Percentiles rank a stretch among this genome's conserved stretches.
These are phyloP conservation scores for Fusarium zealandicum DNA, from an alignment of 2,329 filamentous ascomycete genomes.

Conservation along the genomic window DNA sequence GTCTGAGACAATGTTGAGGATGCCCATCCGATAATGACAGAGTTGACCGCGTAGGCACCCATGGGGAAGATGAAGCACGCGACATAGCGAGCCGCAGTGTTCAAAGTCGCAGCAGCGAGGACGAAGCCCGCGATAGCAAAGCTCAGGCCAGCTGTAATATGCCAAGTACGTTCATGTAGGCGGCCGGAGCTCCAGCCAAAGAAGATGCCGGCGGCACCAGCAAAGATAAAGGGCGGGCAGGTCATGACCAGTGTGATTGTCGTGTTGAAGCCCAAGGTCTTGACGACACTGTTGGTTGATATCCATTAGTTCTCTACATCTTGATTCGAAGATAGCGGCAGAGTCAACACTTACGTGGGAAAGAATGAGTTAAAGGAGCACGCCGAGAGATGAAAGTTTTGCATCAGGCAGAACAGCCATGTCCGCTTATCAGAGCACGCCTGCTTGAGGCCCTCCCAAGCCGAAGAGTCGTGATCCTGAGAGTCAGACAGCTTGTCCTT, in stretches of 20 bases:
- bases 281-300: conserved; percentile 48
- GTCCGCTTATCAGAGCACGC: conserved; percentile 58
- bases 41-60: conserved; percentile 55
- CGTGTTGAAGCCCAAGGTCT: conserved; percentile 56
- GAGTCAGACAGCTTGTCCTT: conserved; percentile 59
- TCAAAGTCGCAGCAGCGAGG: conserved; percentile 48
- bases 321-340: fast-evolving
- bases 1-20: conserved; percentile 54
- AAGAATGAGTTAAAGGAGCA: conserved; percentile 57
- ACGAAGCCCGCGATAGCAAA: conserved; percentile 54
- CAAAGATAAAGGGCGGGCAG: conserved; percentile 60
- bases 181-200: conserved; percentile 59
- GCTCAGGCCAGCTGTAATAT: conserved; percentile 54
- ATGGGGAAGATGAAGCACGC: conserved; percentile 53
- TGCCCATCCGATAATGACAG: conserved; percentile 56
- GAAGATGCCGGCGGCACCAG: conserved; percentile 54
- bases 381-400: conserved; percentile 62
- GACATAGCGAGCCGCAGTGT: conserved; percentile 50
- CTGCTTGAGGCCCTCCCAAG: conserved; percentile 57
- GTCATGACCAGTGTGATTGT: conserved; percentile 61
- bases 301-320: no score
- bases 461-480: conserved; percentile 47
- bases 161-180: conserved; percentile 58
- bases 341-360: conserved; percentile 41
- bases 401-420: conserved; percentile 62